Conservation (phyloP, 2,329 filamentous ascomycete species). For the Aureobasidium mangrovei region DNA sequence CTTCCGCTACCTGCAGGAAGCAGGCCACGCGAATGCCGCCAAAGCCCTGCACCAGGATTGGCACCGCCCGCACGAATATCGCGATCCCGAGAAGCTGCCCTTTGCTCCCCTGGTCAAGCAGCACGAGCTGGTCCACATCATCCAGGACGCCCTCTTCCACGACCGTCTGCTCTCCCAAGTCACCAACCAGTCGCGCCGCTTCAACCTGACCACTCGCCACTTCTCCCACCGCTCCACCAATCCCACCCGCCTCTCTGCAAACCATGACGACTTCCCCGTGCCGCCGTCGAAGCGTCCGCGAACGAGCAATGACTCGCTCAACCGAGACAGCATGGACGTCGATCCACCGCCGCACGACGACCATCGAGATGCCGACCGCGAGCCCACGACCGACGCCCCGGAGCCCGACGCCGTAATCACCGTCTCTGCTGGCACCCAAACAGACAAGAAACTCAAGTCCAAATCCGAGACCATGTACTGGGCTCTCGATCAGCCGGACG, state of each 20-base stretch:
- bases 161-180: slow-evolving; percentile 29
- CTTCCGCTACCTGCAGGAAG: slow-evolving; percentile 48
- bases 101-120: slow-evolving; percentile 52
- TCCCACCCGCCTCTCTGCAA: background rate
- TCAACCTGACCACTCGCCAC: slow-evolving; percentile 10
- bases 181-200: slow-evolving; percentile 14
- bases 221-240: background rate
- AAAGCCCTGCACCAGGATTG: slow-evolving; percentile 54
- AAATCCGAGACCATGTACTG: slow-evolving; percentile 29
- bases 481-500: slow-evolving; percentile 25
- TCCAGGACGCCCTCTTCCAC: slow-evolving; percentile 53
- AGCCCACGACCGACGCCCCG: slow-evolving; percentile 19
- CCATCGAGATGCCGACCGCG: slow-evolving; percentile 18
- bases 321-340: slow-evolving; percentile 41
- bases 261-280: slow-evolving; percentile 25
- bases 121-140: slow-evolving; percentile 51
- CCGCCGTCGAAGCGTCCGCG: slow-evolving; percentile 27
- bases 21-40: slow-evolving; percentile 31
- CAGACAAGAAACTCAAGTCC: slow-evolving; percentile 24
- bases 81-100: slow-evolving; percentile 50
- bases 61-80: slow-evolving; percentile 36
- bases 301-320: slow-evolving; percentile 27
- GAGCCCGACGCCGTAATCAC: slow-evolving; percentile 1
- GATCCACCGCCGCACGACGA: slow-evolving; percentile 28
- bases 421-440: slow-evolving; percentile 23